A percentile compares a stretch with the other conserved stretches of the same genome.
These are phyloP conservation scores for Ganoderma multipileum DNA, from an alignment of 1,284 basidiomycete species.

Conservation along the genomic window DNA sequence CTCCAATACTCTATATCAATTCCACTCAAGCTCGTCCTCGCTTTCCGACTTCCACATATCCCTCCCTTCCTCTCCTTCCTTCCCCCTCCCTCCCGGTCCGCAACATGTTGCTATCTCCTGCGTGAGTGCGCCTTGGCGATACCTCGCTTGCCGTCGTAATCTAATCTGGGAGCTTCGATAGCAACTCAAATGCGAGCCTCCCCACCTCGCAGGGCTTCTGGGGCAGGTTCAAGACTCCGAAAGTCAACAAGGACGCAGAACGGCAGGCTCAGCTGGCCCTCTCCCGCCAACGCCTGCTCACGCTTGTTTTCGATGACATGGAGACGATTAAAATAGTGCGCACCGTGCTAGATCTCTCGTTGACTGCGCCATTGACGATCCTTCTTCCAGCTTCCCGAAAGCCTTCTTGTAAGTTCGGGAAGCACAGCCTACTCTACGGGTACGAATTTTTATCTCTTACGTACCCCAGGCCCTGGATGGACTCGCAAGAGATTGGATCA, in stretches of 20 bases:
- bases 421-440: not conserved
- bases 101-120: slow-evolving; percentile 77
- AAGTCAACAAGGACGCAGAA: slow-evolving; percentile 61
- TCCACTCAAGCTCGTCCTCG: slow-evolving; percentile 8
- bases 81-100: slow-evolving; percentile 5
- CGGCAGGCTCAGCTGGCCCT: slow-evolving; percentile 61
- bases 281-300: slow-evolving; percentile 74
- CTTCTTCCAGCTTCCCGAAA: slow-evolving; percentile 61
- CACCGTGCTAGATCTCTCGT: not conserved
- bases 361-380: slow-evolving; percentile 11
- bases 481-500: slow-evolving; percentile 82
- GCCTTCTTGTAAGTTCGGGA: slow-evolving; percentile 54
- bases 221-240: slow-evolving; percentile 68
- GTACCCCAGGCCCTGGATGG: slow-evolving; percentile 74
- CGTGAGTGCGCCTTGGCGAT: slow-evolving; percentile 58
- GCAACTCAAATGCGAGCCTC: slow-evolving; percentile 67
- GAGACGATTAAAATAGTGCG: slow-evolving; percentile 78
- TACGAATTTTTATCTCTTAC: not conserved
- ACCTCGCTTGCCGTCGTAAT: slow-evolving; percentile 33
- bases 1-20: slow-evolving; percentile 24
- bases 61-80: slow-evolving; percentile 18
- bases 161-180: slow-evolving; percentile 48
- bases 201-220: slow-evolving; percentile 64
- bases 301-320: slow-evolving; percentile 82
- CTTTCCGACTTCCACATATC: slow-evolving; percentile 11